Evolutionary conservation across 139 green algal genomes (phyloP).

Genomic region (Coelastrella sp.): DNA sequence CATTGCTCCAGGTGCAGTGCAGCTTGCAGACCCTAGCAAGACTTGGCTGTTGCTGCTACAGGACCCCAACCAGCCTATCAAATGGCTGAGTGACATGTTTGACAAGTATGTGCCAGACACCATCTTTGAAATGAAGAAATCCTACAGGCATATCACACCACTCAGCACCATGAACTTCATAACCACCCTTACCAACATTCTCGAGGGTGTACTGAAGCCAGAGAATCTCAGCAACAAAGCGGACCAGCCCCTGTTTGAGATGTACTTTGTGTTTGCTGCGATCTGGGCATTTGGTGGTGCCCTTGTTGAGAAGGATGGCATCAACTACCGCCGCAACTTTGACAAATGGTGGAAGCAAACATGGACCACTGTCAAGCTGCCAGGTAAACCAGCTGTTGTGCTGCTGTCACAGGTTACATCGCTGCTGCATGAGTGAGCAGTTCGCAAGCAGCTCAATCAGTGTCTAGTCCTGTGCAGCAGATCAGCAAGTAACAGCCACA

Average conservation of each 20-base stretch:
- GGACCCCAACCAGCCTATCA: slow-evolving; percentile 74
- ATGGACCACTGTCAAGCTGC: slow-evolving; percentile 88
- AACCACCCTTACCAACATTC: slow-evolving; percentile 83
- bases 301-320: slow-evolving; percentile 90
- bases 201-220: slow-evolving; percentile 85
- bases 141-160: slow-evolving; percentile 86
- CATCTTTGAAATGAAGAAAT: slow-evolving; percentile 89
- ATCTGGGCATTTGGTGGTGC: slow-evolving; percentile 90
- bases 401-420: background rate
- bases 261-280: slow-evolving; percentile 90
- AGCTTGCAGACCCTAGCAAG: background rate
- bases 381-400: slow-evolving; percentile 51
- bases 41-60: background rate
- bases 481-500: too few species aligned
- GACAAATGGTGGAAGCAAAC: slow-evolving; percentile 94
- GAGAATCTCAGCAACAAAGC: slow-evolving; percentile 86
- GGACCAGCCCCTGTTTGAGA: slow-evolving; percentile 85
- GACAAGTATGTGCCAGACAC: slow-evolving; percentile 85
- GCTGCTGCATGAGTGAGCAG: too few species aligned
- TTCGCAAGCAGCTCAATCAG: too few species aligned
- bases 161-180: slow-evolving; percentile 90
- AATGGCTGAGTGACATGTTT: slow-evolving; percentile 83
- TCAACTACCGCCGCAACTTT: slow-evolving; percentile 92
- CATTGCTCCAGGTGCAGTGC: too few species aligned
- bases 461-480: too few species aligned